Conservation (phyloP, 495 filamentous ascomycete species). For the Penicillium diatomitis region DNA sequence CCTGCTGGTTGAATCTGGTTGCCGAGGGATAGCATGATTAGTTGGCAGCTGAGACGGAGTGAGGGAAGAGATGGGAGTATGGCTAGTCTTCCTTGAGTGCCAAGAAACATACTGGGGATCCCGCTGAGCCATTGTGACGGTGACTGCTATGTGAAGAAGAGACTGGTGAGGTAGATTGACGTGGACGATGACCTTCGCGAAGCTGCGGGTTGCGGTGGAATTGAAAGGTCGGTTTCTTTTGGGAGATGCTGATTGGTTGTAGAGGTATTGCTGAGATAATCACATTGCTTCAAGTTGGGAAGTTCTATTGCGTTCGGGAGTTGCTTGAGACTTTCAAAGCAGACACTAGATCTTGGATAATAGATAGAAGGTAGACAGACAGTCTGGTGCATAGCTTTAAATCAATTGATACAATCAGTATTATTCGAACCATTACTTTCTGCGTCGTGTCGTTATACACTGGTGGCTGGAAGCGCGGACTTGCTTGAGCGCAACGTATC, state of each 20-base stretch:
- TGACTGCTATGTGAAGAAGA: constrained; percentile 7
- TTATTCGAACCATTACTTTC: not conserved
- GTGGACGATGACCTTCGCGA: constrained; percentile 12
- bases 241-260: constrained; percentile 21
- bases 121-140: constrained; percentile 41
- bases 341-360: not conserved
- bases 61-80: not conserved
- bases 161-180: constrained; percentile 16
- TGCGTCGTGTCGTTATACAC: no score
- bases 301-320: not conserved
- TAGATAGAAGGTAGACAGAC: not conserved
- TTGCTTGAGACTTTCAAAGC: no score
- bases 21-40: constrained; percentile 18
- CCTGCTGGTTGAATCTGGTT: constrained; percentile 80
- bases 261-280: constrained; percentile 10
- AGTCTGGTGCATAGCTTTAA: not conserved
- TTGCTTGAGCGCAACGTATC: constrained; percentile 1
- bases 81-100: no score
- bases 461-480: not conserved
- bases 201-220: constrained; percentile 24
- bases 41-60: not conserved
- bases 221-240: constrained; percentile 27
- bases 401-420: no score
- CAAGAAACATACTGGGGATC: constrained; percentile 33
- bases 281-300: not conserved